Base-by-base conservation (phyloP, 805 yeast genomes). In the Monosporozyma aquatica region DNA sequence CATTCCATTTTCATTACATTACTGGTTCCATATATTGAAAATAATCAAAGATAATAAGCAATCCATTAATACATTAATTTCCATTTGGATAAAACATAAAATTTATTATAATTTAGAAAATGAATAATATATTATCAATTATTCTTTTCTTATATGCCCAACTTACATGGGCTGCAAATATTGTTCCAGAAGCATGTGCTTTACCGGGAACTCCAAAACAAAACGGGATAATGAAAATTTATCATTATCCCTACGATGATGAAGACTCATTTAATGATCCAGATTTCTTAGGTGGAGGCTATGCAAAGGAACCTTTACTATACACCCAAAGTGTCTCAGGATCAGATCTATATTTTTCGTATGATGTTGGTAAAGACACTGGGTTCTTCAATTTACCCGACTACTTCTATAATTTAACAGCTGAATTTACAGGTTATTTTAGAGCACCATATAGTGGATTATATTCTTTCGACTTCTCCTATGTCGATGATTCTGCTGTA, bases 381-480 rank as follows among this genome's bases (percentile, higher is more conserved):
- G n/a, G n/a, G n/a, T n/a, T n/a, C n/a, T n/a, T n/a, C n/a, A n/a
- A n/a, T n/a, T n/a, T n/a, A n/a, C n/a, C n/a, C n/a, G n/a, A n/a
- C n/a, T n/a, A n/a, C n/a, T n/a, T n/a, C n/a, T n/a, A n/a, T n/a
- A n/a, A n/a, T n/a, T n/a, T n/a, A n/a, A n/a, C n/a, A n/a, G n/a
- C n/a, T n/a, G 26, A 33, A n/a, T n/a, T 33, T n/a, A 33, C 37
- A 5, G 37, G 37, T n/a, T 33, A 22, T 21, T 33, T 21, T 22
- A 3, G 13, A 13, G 37, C 37, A 6, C 37, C 37, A 22, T 26
- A 33, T 21, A 17, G 26, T 3, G 37, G 37, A 13, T n/a, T n/a
- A 2, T 33, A 33, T 22, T 6, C 6, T 13, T 4, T 33, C n/a
- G n/a, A n/a, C n/a, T 4, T 3, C 25, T 6, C 11, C 22, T 9